Evolutionary conservation across 495 filamentous ascomycete genomes (phyloP).

Genomic region (Penicillium paradoxum): DNA sequence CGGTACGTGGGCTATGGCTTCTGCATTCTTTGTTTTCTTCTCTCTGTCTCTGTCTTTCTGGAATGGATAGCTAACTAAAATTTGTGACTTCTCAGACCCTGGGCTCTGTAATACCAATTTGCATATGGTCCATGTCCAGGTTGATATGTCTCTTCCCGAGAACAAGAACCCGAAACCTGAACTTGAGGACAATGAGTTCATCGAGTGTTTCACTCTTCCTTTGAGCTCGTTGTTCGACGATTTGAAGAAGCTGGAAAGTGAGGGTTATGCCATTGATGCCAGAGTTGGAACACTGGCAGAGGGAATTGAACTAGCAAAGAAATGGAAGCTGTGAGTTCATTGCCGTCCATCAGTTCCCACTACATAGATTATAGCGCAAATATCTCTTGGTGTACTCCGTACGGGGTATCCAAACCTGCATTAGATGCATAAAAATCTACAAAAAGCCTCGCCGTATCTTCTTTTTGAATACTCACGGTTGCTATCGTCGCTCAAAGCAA

Average conservation of each 20-base stretch:
- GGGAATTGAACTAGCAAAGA: constrained; percentile 73
- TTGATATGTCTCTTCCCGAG: constrained; percentile 66
- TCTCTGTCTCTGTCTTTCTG: neutral
- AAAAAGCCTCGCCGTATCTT: neutral
- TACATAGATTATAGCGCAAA: neutral
- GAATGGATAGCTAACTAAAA: neutral
- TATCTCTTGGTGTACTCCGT: neutral
- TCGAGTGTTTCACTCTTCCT: constrained; percentile 73
- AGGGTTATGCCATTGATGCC: constrained; percentile 82
- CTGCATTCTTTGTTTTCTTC: neutral
- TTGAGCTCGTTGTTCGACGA: constrained; percentile 61
- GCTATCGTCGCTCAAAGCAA: constrained; percentile 43
- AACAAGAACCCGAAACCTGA: constrained; percentile 67
- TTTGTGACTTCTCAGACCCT: constrained; percentile 38
- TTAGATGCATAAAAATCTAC: neutral
- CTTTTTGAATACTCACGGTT: neutral
- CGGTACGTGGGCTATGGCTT: constrained; percentile 7
- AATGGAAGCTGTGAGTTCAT: constrained; percentile 35
- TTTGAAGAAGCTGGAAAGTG: constrained; percentile 59
- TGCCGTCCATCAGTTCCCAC: neutral
- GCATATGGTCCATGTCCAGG: constrained; percentile 70
- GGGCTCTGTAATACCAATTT: constrained; percentile 89
- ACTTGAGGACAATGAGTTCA: constrained; percentile 84
- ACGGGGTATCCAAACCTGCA: neutral
- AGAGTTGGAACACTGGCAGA: constrained; percentile 79